Percentiles rank a stretch among this genome's conserved stretches.
Evolutionary conservation across 805 yeast species (phyloP).

Genomic region (Candida methanosorbosa): DNA sequence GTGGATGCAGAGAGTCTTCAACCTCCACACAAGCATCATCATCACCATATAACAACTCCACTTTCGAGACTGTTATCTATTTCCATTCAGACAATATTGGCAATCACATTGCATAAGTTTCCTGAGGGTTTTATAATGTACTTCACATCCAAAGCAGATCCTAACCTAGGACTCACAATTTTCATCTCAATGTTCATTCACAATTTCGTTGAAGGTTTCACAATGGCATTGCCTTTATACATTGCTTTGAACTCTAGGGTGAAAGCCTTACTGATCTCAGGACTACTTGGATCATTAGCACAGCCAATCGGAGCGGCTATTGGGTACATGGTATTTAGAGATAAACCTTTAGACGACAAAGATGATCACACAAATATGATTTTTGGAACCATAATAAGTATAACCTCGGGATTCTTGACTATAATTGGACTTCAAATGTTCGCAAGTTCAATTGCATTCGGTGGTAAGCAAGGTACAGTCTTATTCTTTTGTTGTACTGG

Average conservation of each 20-base stretch:
- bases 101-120: constrained; percentile 79
- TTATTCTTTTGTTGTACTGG: constrained; percentile 29
- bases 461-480: constrained; percentile 58
- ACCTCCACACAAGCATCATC: constrained; percentile 38
- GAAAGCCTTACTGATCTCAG: constrained; percentile 57
- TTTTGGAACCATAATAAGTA: constrained; percentile 57
- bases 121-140: constrained; percentile 94
- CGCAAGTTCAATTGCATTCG: constrained; percentile 72
- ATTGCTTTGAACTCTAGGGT: constrained; percentile 57
- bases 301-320: constrained; percentile 85
- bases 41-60: constrained; percentile 74
- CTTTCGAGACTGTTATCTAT: constrained; percentile 72
- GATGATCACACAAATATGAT: constrained; percentile 30
- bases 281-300: constrained; percentile 69
- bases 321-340: constrained; percentile 46
- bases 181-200: constrained; percentile 82
- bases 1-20: constrained; percentile 6
- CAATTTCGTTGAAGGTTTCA: constrained; percentile 89
- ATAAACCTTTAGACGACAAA: constrained; percentile 24
- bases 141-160: constrained; percentile 62
- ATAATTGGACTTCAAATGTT: constrained; percentile 84
- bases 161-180: constrained; percentile 66
- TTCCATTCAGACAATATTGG: constrained; percentile 85
- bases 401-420: constrained; percentile 77
- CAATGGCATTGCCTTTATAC: constrained; percentile 86